Conservation (phyloP, 106 monocot species). For the Apostasia shenzhenica region DNA sequence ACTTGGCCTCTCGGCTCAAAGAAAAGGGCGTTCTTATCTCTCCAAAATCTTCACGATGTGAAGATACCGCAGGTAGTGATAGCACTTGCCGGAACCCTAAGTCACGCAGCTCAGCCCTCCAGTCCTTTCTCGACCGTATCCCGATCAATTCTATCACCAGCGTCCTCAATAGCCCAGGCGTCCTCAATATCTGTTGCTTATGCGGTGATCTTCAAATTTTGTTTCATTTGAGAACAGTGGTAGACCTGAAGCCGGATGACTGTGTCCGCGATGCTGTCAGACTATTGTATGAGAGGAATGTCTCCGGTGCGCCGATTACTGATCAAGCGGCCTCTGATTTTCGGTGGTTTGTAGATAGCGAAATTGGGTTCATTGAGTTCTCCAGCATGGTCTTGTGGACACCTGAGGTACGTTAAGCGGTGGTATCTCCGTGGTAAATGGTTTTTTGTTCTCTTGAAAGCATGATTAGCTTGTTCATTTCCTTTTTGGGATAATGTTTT, state of each 20-base stretch:
- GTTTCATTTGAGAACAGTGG: neutral
- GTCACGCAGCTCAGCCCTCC: slow-evolving; percentile 15
- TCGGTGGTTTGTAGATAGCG: slow-evolving; percentile 21
- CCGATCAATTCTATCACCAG: slow-evolving; percentile 24
- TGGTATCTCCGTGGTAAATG: neutral
- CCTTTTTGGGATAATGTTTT: neutral
- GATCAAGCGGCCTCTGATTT: slow-evolving; percentile 14
- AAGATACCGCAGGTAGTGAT: neutral
- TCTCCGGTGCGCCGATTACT: slow-evolving; percentile 28
- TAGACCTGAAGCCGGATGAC: slow-evolving; percentile 36
- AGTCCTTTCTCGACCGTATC: slow-evolving; percentile 37
- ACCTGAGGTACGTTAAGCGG: slow-evolving; percentile 22
- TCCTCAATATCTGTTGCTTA: neutral
- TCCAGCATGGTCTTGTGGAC: slow-evolving; percentile 45
- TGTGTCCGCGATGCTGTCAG: slow-evolving; percentile 27
- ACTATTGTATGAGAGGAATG: slow-evolving; percentile 18
- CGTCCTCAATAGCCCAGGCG: neutral
- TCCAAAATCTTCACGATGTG: neutral
- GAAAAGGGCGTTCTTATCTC: neutral
- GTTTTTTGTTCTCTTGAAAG: neutral
- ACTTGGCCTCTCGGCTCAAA: neutral
- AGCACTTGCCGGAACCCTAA: neutral
- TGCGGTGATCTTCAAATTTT: neutral
- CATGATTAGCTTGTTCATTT: neutral
- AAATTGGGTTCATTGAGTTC: slow-evolving; percentile 44